A percentile compares a stretch with the other conserved stretches of the same genome.
phyloP scores from a whole-genome alignment of 1,284 basidiomycete species.

The Irpex lacteus region DNA sequence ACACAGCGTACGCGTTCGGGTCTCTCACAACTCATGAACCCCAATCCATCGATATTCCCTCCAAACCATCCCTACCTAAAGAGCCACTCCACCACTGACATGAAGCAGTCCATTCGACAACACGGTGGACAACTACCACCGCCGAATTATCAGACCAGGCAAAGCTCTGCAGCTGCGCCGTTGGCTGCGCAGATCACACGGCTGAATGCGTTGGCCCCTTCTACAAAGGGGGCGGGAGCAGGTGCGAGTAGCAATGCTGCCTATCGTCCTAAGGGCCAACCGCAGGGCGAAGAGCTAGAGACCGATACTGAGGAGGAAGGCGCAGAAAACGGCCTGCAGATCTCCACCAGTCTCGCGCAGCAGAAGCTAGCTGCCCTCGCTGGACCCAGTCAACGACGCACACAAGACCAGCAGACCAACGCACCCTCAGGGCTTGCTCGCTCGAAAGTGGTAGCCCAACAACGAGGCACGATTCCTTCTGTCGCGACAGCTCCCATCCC shows the following conservation, averaged over 20 bases:
- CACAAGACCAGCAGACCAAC: slow-evolving; percentile 25
- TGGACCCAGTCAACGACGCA: slow-evolving; percentile 31
- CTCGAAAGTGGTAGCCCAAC: neutral
- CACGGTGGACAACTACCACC: slow-evolving; percentile 11
- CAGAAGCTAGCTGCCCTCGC: slow-evolving; percentile 56
- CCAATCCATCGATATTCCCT: slow-evolving; percentile 60
- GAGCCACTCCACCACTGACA: slow-evolving; percentile 45
- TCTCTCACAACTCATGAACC: slow-evolving; percentile 67
- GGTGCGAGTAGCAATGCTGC: slow-evolving; percentile 8
- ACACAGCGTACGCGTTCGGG: slow-evolving; percentile 50
- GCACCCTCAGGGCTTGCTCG: slow-evolving; percentile 1
- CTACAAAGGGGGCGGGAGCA: slow-evolving; percentile 10
- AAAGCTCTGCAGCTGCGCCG: slow-evolving; percentile 65
- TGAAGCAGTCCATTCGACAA: slow-evolving; percentile 28
- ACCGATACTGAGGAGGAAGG: slow-evolving; percentile 55
- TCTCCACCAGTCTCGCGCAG: slow-evolving; percentile 63
- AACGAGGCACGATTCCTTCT: slow-evolving; percentile 17
- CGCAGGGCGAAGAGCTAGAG: slow-evolving; percentile 67
- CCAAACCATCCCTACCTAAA: slow-evolving; percentile 50
- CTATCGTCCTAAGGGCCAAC: slow-evolving; percentile 62
- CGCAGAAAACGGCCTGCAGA: slow-evolving; percentile 46
- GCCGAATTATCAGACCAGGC: slow-evolving; percentile 47
- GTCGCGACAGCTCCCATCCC: slow-evolving; percentile 51
- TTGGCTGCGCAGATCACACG: slow-evolving; percentile 49
- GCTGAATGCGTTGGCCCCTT: slow-evolving; percentile 33